phyloP scores from a whole-genome alignment of 768 basidiomycete genomes.

The Mycena metata region DNA sequence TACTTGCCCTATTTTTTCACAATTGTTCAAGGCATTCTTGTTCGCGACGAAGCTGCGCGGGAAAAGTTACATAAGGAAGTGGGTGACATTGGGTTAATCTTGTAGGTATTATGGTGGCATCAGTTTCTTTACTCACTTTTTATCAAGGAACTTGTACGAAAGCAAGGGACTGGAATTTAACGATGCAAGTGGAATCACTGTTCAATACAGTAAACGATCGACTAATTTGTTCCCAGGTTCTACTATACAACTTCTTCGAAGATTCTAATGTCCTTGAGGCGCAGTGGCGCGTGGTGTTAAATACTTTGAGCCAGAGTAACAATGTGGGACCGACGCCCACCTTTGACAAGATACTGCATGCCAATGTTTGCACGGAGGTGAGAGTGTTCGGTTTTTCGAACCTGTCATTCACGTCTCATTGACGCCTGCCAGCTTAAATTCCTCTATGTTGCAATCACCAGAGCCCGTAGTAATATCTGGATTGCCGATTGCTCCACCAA shows the following conservation, averaged over 20 bases:
- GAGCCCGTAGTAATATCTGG: slow-evolving; percentile 79
- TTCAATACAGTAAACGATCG: neutral
- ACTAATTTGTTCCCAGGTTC: slow-evolving; percentile 54
- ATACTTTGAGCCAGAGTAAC: slow-evolving; percentile 44
- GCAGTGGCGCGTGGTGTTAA: slow-evolving; percentile 74
- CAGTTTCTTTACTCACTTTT: neutral
- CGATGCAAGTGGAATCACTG: slow-evolving; percentile 56
- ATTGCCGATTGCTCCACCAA: slow-evolving; percentile 73
- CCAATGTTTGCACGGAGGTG: slow-evolving; percentile 72
- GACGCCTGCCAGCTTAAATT: slow-evolving; percentile 65
- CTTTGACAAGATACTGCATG: slow-evolving; percentile 67
- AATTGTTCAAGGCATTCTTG: slow-evolving; percentile 74
- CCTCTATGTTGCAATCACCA: slow-evolving; percentile 78
- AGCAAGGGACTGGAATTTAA: slow-evolving; percentile 79
- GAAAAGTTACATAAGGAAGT: slow-evolving; percentile 62
- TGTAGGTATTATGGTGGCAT: slow-evolving; percentile 60
- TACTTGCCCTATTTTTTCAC: neutral
- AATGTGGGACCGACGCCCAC: slow-evolving; percentile 52
- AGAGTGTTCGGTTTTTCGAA: slow-evolving; percentile 9
- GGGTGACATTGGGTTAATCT: slow-evolving; percentile 71
- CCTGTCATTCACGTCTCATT: too few species aligned
- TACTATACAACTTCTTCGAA: slow-evolving; percentile 82
- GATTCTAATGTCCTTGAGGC: slow-evolving; percentile 65
- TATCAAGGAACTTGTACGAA: slow-evolving; percentile 65
- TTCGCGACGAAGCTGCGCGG: slow-evolving; percentile 69